Conservation (phyloP, 768 basidiomycete genomes). For the Termitomyces sp. region DNA sequence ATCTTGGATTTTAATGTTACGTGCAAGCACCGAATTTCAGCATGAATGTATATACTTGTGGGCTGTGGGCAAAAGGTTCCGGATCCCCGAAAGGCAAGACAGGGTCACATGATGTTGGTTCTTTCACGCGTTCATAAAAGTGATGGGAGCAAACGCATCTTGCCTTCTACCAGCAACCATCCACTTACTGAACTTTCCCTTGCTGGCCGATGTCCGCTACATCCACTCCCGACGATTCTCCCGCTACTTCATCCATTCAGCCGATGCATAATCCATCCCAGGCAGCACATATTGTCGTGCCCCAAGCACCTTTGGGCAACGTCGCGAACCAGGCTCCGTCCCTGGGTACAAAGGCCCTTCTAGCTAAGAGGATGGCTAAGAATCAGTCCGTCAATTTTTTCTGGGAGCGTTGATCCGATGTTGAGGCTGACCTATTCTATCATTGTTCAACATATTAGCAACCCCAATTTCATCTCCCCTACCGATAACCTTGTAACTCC, state of each 20-base stretch:
- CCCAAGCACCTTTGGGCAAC: slow-evolving; percentile 78
- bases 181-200: not conserved
- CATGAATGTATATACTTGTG: not conserved
- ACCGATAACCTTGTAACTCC: slow-evolving; percentile 96
- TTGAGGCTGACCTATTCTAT: slow-evolving; percentile 7
- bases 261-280: slow-evolving; percentile 84
- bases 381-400: slow-evolving; percentile 53
- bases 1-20: not conserved
- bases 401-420: slow-evolving; percentile 3
- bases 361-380: slow-evolving; percentile 93
- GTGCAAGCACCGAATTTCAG: not conserved
- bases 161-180: slow-evolving; percentile 4
- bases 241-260: slow-evolving; percentile 57
- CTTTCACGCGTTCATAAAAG: slow-evolving; percentile 10
- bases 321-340: slow-evolving; percentile 54
- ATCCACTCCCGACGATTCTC: slow-evolving; percentile 63
- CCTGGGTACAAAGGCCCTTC: slow-evolving; percentile 85
- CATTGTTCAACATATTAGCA: slow-evolving; percentile 38
- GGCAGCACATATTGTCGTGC: slow-evolving; percentile 72
- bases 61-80: not conserved
- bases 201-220: slow-evolving; percentile 26
- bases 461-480: slow-evolving; percentile 85
- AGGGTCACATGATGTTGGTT: slow-evolving; percentile 14
- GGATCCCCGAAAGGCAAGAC: slow-evolving; percentile 1
- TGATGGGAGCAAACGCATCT: not conserved